Percentiles rank a stretch among this genome's conserved stretches.
Evolutionary conservation across 495 filamentous ascomycete species (phyloP).

Genomic region (Penicillium waksmanii): DNA sequence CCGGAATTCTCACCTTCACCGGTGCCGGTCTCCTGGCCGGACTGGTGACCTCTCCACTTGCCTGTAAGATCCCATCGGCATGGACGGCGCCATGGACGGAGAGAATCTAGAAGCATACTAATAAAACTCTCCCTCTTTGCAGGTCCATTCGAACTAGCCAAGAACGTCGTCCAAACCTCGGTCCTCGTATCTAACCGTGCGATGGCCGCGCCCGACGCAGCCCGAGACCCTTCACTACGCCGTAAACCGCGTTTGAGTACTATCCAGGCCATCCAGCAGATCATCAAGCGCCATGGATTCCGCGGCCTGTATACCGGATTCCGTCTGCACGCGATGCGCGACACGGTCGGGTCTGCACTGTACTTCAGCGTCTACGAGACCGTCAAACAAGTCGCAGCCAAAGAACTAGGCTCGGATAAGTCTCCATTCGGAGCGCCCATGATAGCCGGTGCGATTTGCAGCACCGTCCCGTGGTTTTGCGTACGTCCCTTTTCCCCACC

Average conservation of each 20-base stretch:
- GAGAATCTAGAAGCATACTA: not conserved
- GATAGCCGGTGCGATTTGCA: constrained; percentile 52
- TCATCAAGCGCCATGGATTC: constrained; percentile 77
- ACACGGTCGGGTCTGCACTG: constrained; percentile 85
- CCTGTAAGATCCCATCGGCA: constrained; percentile 64
- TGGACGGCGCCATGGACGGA: too few relatives aligned
- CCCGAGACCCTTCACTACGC: constrained; percentile 65
- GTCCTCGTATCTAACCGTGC: constrained; percentile 76
- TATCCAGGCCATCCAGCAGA: constrained; percentile 74
- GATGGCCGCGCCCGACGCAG: constrained; percentile 57
- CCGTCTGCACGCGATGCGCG: constrained; percentile 77
- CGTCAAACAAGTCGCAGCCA: constrained; percentile 81
- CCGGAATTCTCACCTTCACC: constrained; percentile 74
- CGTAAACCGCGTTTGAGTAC: constrained; percentile 78
- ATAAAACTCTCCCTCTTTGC: not conserved
- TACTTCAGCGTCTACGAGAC: constrained; percentile 94
- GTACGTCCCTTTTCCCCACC: constrained; percentile 34
- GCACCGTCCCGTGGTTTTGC: constrained; percentile 52
- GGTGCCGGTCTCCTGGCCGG: constrained; percentile 79
- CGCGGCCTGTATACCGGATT: constrained; percentile 86
- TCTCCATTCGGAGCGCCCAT: constrained; percentile 46
- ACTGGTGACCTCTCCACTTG: constrained; percentile 77
- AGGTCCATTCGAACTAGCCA: constrained; percentile 95
- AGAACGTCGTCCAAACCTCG: constrained; percentile 87
- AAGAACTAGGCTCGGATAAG: constrained; percentile 42